A percentile compares a stretch with the other conserved stretches of the same genome.
Evolutionary conservation across 148 eudicot species (phyloP).

Genomic region (Fagopyrum tataricum): DNA sequence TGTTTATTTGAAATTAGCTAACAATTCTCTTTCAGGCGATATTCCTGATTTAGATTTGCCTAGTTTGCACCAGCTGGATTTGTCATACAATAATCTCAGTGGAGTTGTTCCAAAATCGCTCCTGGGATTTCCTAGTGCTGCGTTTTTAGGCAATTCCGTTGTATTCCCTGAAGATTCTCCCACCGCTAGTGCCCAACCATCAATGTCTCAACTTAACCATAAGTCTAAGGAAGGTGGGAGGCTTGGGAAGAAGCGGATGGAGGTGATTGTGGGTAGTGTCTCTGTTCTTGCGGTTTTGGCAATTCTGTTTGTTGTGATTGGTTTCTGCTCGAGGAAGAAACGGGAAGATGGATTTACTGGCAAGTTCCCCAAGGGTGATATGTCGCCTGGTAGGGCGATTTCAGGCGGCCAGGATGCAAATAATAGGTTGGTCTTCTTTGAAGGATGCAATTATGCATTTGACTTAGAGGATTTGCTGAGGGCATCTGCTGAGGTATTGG

Average conservation of each 20-base stretch:
- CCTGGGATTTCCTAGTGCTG: constrained; percentile 51
- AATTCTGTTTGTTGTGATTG: constrained; percentile 37
- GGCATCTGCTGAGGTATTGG: constrained; percentile 95
- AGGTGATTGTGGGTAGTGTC: constrained; percentile 42
- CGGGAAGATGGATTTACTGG: constrained; percentile 40
- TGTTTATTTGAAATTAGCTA: constrained; percentile 45
- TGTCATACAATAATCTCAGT: constrained; percentile 57
- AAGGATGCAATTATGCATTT: constrained; percentile 74
- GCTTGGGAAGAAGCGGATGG: constrained; percentile 35
- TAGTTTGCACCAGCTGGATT: constrained; percentile 39
- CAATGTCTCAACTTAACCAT: constrained; percentile 9
- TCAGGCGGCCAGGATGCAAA: constrained; percentile 53
- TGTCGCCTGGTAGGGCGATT: constrained; percentile 59
- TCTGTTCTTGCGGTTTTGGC: constrained; percentile 46
- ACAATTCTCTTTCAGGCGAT: constrained; percentile 55
- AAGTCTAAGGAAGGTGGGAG: constrained; percentile 21
- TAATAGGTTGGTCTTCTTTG: constrained; percentile 73
- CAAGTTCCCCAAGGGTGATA: constrained; percentile 52
- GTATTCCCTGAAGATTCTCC: constrained; percentile 24
- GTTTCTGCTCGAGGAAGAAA: constrained; percentile 40
- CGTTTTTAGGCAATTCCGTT: constrained; percentile 51
- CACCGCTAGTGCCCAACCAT: constrained; percentile 22
- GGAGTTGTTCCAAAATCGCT: constrained; percentile 69
- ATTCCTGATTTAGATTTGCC: constrained; percentile 58
- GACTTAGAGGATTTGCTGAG: constrained; percentile 93